A percentile compares a stretch with the other conserved stretches of the same genome.
phyloP scores from a whole-genome alignment of 2,329 filamentous ascomycete genomes.

The Botrytis deweyae region DNA sequence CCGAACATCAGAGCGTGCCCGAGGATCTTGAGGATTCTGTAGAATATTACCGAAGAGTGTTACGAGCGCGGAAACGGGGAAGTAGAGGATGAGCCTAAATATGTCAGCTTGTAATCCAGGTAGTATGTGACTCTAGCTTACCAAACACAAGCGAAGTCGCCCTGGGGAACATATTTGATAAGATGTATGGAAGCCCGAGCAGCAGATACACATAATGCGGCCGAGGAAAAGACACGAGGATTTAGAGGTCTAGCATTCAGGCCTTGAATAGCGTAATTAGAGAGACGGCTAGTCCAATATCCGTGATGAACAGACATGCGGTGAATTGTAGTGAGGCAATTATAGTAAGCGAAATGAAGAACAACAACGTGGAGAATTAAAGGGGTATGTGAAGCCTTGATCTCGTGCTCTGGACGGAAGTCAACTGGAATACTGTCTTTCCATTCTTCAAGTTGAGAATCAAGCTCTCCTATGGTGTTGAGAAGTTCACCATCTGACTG shows the following conservation, averaged over 20 bases:
- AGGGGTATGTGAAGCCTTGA: constrained; percentile 87
- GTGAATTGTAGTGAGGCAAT: constrained; percentile 95
- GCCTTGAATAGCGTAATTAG: constrained; percentile 92
- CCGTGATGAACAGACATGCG: constrained; percentile 98
- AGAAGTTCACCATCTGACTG: constrained; percentile 90
- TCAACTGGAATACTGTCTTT: constrained; percentile 94
- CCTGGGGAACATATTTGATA: constrained; percentile 93
- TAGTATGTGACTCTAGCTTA: constrained; percentile 47
- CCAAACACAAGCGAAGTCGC: constrained; percentile 94
- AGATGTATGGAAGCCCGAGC: constrained; percentile 90
- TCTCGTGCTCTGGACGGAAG: constrained; percentile 95
- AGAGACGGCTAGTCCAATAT: constrained; percentile 94
- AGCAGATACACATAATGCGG: constrained; percentile 87
- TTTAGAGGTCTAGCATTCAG: constrained; percentile 89
- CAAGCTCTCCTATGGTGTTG: constrained; percentile 93
- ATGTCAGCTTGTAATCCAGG: constrained; percentile 36
- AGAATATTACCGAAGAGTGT: constrained; percentile 95
- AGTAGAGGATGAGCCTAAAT: constrained; percentile 83
- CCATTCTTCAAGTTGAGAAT: constrained; percentile 88
- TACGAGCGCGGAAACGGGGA: constrained; percentile 90
- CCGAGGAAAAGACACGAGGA: constrained; percentile 90
- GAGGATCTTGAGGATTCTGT: constrained; percentile 87
- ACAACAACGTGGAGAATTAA: constrained; percentile 94
- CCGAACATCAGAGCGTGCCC: constrained; percentile 83
- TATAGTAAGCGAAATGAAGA: constrained; percentile 96